phyloP scores from a whole-genome alignment of 306 rosid genomes.

The Begonia masoniana region DNA sequence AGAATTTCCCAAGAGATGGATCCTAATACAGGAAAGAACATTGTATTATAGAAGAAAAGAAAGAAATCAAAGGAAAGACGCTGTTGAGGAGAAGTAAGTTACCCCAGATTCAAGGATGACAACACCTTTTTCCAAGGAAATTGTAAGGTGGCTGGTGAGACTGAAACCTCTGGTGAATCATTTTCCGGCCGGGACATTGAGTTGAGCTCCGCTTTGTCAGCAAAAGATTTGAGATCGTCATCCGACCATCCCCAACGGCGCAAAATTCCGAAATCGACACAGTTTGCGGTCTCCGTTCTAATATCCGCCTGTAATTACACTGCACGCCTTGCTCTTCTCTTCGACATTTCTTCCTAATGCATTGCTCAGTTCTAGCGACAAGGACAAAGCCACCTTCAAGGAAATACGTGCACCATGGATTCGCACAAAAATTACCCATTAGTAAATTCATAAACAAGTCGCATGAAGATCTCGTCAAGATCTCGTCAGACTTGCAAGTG shows the following conservation, averaged over 20 bases:
- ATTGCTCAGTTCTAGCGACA: conserved; percentile 60
- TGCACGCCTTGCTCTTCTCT: conserved; percentile 29
- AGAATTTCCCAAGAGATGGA: conserved; percentile 69
- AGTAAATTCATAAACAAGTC: too few species aligned
- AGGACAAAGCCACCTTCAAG: conserved; percentile 57
- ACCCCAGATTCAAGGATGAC: conserved; percentile 91
- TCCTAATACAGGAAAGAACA: conserved; percentile 26
- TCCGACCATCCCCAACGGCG: conserved; percentile 73
- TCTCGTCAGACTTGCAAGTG: too few species aligned
- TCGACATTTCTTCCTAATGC: conserved; percentile 15
- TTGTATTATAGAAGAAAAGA: too few species aligned
- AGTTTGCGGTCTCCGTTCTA: conserved; percentile 75
- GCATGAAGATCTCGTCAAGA: too few species aligned
- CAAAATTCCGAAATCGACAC: conserved; percentile 87
- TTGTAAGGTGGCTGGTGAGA: conserved; percentile 92
- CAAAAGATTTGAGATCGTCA: conserved; percentile 78
- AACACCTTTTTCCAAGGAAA: conserved; percentile 84
- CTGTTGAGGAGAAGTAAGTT: neutral
- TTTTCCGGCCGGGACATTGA: conserved; percentile 74
- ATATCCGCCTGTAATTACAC: conserved; percentile 31
- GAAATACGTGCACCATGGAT: conserved; percentile 11
- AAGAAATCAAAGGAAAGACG: too few species aligned
- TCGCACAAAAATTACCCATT: conserved; percentile 4
- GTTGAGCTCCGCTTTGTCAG: conserved; percentile 97
- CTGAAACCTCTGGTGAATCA: conserved; percentile 94